Percentiles rank a stretch among this genome's conserved stretches.
phyloP scores from a whole-genome alignment of 192 early-diverging fungal genomes.

The Entomortierella beljakovae region DNA sequence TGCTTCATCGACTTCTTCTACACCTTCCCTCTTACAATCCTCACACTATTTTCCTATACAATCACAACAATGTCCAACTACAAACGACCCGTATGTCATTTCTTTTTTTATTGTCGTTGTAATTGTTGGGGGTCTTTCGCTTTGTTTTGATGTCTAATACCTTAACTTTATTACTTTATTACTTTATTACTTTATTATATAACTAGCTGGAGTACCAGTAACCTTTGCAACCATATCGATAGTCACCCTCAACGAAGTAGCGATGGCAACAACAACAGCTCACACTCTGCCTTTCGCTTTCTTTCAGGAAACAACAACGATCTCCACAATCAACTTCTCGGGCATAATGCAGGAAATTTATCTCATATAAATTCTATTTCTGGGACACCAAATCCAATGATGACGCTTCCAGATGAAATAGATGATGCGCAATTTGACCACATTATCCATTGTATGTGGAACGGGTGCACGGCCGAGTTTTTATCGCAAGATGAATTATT shows the following conservation, averaged over 20 bases:
- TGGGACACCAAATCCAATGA: slow-evolving; percentile 10
- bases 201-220: slow-evolving; percentile 10
- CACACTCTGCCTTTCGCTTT: slow-evolving; percentile 41
- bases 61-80: slow-evolving; percentile 15
- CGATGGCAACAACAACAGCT: slow-evolving; percentile 13
- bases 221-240: slow-evolving; percentile 15
- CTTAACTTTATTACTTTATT: not conserved
- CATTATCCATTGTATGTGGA: slow-evolving; percentile 62
- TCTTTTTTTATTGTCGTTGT: not conserved
- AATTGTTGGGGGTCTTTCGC: not conserved
- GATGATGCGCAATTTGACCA: slow-evolving; percentile 43
- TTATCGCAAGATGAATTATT: slow-evolving; percentile 61
- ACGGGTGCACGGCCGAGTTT: slow-evolving; percentile 62
- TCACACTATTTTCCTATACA: slow-evolving; percentile 19
- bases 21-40: not conserved
- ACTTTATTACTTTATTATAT: not conserved
- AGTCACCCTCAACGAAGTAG: slow-evolving; percentile 2
- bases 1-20: slow-evolving; percentile 23
- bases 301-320: slow-evolving; percentile 11
- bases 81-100: slow-evolving; percentile 32
- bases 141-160: not conserved
- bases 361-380: slow-evolving; percentile 6
- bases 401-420: slow-evolving; percentile 23
- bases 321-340: slow-evolving; percentile 1
- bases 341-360: not conserved